Evolutionary conservation across 176 grass and related monocot genomes (phyloP), one percentile per base, ranked within the genome.

Genomic region (Avena insularis): DNA sequence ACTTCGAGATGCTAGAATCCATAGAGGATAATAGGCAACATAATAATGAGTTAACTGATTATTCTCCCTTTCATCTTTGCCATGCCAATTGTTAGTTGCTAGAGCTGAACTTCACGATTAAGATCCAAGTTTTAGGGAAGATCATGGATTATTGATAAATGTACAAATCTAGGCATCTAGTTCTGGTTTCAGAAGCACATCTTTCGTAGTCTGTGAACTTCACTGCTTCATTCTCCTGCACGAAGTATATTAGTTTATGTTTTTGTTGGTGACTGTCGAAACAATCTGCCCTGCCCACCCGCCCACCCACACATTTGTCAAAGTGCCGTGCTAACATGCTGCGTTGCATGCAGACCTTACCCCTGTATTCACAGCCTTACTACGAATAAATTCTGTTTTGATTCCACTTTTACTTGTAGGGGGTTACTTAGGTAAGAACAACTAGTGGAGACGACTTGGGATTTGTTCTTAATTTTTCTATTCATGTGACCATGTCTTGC

Each of bases 71-170:
- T 77, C 78, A 83, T 12, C 7, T 69, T 78, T 76, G 40, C 40
- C 33, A 7, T 68, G 36, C 35, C 71, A 77, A 23, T 19, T 55
- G 49, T 15, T 53, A 16, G 27, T 65, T 68, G 8, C 35, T 81
- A 68, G 23, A 85, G 14, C 27, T 59, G n/a, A 40, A 12, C 13
- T 70, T 76, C 19, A 59, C 11, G 40, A 16, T 75, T 53, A 61
- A 3, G 15, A 70, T 78, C 43, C 43, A 23, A 19, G 57, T 25
- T 80, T 80, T 43, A 31, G 83, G 33, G 65, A 66, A 73, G 54
- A 33, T 12, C 15, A 43, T 9, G 71, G 46, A 31, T 47, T 36
- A 61, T 88, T 70, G 17, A 4, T 79, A 20, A 55, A 51, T 8
- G 25, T 4, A 15, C 25, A 71, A 20, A 71, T 61, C 49, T 64